Evolutionary conservation across 1,284 basidiomycete species (phyloP).

Genomic region (Cryptococcus neoformans): DNA sequence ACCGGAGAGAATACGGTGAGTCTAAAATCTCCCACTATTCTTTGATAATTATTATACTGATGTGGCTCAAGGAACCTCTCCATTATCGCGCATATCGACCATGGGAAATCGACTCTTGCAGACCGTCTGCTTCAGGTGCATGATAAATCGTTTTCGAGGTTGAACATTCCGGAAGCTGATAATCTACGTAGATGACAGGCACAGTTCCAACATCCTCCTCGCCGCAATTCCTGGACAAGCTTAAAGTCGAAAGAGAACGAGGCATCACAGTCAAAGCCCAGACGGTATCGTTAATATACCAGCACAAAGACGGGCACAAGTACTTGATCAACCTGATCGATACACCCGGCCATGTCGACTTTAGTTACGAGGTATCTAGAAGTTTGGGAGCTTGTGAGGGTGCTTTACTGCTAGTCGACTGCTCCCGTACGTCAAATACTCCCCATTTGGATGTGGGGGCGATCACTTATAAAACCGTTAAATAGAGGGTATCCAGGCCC

Average conservation of each 20-base stretch:
- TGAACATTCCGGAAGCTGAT: too few species aligned
- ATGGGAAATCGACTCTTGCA: conserved; percentile 89
- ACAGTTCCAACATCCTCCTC: conserved; percentile 66
- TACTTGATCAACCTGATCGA: conserved; percentile 95
- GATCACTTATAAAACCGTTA: background rate
- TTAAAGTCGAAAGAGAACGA: conserved; percentile 94
- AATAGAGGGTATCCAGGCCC: conserved; percentile 87
- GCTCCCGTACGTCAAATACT: conserved; percentile 58
- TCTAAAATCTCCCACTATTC: background rate
- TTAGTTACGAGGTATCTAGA: conserved; percentile 92
- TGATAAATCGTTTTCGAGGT: background rate
- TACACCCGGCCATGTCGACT: conserved; percentile 96
- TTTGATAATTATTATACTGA: background rate
- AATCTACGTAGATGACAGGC: conserved; percentile 66
- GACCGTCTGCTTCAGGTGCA: conserved; percentile 73
- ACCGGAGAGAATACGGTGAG: conserved; percentile 70
- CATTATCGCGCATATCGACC: conserved; percentile 89
- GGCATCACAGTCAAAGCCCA: conserved; percentile 79
- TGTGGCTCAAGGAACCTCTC: conserved; percentile 78
- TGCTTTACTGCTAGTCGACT: conserved; percentile 85
- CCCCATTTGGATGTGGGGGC: background rate
- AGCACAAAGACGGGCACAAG: conserved; percentile 56
- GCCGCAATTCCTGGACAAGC: conserved; percentile 88
- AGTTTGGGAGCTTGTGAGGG: conserved; percentile 93
- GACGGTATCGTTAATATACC: conserved; percentile 85